Conservation (phyloP, 129 eudicot genomes). For the Arctium minus region DNA sequence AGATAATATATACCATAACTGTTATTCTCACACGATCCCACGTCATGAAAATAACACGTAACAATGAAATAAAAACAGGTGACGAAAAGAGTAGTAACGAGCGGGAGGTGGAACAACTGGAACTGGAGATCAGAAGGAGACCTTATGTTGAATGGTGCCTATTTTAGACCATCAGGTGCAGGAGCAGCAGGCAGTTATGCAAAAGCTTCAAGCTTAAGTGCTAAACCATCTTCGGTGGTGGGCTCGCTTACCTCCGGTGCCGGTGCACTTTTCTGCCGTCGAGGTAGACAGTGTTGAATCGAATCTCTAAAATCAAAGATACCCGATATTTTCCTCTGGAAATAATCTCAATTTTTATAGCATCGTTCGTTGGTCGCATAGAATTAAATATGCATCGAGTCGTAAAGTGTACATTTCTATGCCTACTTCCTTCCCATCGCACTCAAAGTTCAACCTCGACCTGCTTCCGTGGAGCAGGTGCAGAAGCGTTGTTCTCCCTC, state of each 20-base stretch:
- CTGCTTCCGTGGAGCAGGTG: slow-evolving; percentile 46
- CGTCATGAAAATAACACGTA: not conserved
- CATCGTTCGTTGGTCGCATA: not conserved
- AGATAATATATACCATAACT: no score
- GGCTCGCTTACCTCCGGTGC: slow-evolving; percentile 69
- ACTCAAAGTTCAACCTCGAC: slow-evolving; percentile 63
- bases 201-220: slow-evolving; percentile 94
- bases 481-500: slow-evolving; percentile 68
- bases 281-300: slow-evolving; percentile 46
- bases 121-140: slow-evolving; percentile 94
- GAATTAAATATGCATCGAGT: slow-evolving; percentile 14
- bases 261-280: slow-evolving; percentile 74
- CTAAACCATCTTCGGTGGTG: slow-evolving; percentile 79
- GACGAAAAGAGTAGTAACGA: slow-evolving; percentile 61
- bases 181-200: slow-evolving; percentile 83
- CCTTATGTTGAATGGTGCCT: slow-evolving; percentile 82
- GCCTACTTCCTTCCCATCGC: slow-evolving; percentile 11
- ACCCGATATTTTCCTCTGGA: slow-evolving; percentile 8
- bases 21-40: no score
- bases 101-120: slow-evolving; percentile 59
- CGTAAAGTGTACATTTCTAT: slow-evolving; percentile 20
- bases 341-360: slow-evolving; percentile 10
- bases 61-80: slow-evolving; percentile 39
- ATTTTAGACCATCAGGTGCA: slow-evolving; percentile 68
- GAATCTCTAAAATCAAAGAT: not conserved